Conservation (phyloP, 768 basidiomycete genomes). For the Pseudohyphozyma bogoriensis region DNA sequence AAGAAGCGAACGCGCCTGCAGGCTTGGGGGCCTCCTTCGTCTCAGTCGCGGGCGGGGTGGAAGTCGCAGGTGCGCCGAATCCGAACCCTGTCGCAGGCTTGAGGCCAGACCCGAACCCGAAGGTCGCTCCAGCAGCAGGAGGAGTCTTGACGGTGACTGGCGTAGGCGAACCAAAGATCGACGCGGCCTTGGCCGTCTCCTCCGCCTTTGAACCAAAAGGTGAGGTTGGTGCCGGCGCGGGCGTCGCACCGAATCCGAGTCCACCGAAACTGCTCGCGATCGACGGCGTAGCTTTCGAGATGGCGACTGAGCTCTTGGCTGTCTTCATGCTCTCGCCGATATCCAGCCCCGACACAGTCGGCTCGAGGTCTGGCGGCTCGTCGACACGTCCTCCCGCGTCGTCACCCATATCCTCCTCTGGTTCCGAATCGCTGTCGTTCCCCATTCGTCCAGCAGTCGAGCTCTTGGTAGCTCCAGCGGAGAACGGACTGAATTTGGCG, state of each 20-base stretch:
- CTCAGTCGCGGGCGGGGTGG: neutral
- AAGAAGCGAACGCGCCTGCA: neutral
- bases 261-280: slow-evolving; percentile 9
- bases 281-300: neutral
- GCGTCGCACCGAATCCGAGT: slow-evolving; percentile 10
- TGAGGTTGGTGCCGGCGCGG: neutral
- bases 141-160: neutral
- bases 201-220: neutral
- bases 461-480: neutral
- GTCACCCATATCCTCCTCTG: slow-evolving; percentile 8
- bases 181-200: neutral
- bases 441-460: neutral
- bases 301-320: neutral
- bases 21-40: neutral
- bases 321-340: slow-evolving; percentile 8
- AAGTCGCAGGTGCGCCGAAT: neutral
- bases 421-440: slow-evolving; percentile 3
- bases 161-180: slow-evolving; percentile 1
- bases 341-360: slow-evolving; percentile 15
- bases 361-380: slow-evolving; percentile 28
- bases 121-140: neutral
- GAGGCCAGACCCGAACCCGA: neutral
- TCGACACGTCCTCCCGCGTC: slow-evolving; percentile 9
- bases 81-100: neutral
- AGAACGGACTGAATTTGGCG: neutral